Base-by-base conservation (phyloP, 2,329 filamentous ascomycete genomes). In the Microsporum canis region DNA sequence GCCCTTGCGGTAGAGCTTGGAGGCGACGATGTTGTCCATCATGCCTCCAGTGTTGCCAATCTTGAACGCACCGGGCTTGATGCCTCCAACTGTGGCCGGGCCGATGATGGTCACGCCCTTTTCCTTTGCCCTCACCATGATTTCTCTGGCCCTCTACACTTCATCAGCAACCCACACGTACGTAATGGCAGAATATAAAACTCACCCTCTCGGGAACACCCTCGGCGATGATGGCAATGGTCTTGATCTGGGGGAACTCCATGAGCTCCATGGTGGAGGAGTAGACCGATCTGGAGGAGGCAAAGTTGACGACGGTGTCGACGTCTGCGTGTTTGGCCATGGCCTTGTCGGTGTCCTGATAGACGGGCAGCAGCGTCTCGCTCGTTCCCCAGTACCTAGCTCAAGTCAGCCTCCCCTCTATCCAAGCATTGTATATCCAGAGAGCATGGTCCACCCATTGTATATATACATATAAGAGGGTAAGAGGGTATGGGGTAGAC, bases 1-100 rank as follows among this genome's bases (percentile, higher is more conserved):
- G 71, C 94, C 94, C 81, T 94, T 94, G 79, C 94, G 92, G 87
- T 99, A 99, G 64, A 99, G 89, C 87, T 99, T 99, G 76, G 94
- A 97, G 70, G 94, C 91, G 66, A 99, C 94, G 72, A 99, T 99
- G 85, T 99, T 99, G 85, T 99, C 94, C 94, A 99, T 99, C 94
- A 99, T 99, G 79, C 94, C 94, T 84, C 94, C 94, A 71, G 94
- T 99, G 85, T 99, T 99, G 77, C 94, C 94, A 68, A 99, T 99
- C 86, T 97, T 99, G 88, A 92, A 99, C 76, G 89, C 89, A 77
- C 94, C 94, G 65, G 94, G 94, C 86, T 97, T 99, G 82, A 99
- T 97, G 72, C 94, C 94, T 85, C 94, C 94, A 65, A 99, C 94
- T 61, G 94, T 99, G 71, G 94, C 94, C 66, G 94, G 94, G 67